Percentiles rank a stretch among this genome's conserved stretches.
Evolutionary conservation across 352 stramenopile genomes (phyloP).

Genomic region (Elongisporangium undulatum): DNA sequence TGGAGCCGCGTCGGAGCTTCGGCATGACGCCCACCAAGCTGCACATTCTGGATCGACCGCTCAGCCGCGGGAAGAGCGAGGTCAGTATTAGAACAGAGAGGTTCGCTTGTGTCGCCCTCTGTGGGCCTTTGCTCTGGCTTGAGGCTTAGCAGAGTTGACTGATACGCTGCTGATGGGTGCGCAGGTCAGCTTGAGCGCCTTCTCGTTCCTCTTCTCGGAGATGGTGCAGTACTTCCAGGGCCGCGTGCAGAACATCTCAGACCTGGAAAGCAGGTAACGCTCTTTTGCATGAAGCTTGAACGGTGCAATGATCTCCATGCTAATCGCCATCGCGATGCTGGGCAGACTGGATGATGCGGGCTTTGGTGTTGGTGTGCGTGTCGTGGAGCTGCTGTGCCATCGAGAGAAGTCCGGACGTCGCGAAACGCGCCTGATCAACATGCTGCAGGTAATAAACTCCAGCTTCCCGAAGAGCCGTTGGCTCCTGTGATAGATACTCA

Average conservation of each 20-base stretch:
- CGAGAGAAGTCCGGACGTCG: constrained; percentile 75
- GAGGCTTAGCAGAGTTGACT: neutral
- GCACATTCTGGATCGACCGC: constrained; percentile 72
- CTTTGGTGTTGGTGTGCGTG: constrained; percentile 94
- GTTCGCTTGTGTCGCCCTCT: neutral
- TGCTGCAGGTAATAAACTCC: constrained; percentile 64
- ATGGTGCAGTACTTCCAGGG: constrained; percentile 98
- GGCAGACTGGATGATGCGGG: constrained; percentile 90
- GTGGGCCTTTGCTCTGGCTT: neutral
- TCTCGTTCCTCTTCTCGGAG: constrained; percentile 97
- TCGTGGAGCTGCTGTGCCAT: constrained; percentile 92
- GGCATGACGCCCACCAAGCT: constrained; percentile 52
- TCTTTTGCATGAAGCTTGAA: neutral
- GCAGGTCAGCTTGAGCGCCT: constrained; percentile 92
- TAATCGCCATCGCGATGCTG: neutral
- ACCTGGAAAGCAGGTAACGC: constrained; percentile 91
- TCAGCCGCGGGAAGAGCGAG: constrained; percentile 75
- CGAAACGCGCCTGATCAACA: constrained; percentile 81
- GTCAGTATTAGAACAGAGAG: constrained; percentile 16
- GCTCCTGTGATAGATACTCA: constrained; percentile 41
- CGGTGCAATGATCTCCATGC: neutral
- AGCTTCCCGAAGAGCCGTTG: neutral
- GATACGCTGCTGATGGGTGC: neutral
- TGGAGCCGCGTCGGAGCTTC: constrained; percentile 52
- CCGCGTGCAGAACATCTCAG: constrained; percentile 93